Evolutionary conservation across 352 stramenopile species (phyloP), one percentile per base, ranked within the genome.

Genomic region (Phytopythium aichiense): DNA sequence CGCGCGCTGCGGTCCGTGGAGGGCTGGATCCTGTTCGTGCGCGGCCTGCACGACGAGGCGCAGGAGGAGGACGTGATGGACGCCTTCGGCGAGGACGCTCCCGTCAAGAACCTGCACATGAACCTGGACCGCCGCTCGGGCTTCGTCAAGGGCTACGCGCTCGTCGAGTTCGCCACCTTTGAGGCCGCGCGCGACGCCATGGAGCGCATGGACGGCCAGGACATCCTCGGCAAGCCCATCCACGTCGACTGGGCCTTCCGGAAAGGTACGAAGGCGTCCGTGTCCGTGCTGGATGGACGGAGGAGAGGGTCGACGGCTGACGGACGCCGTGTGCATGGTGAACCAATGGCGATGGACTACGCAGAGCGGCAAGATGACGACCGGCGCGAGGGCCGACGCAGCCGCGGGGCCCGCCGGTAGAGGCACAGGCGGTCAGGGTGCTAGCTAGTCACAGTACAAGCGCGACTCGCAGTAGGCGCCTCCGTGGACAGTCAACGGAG

Each of bases 11-110:
- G 87, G 61, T 96, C 87, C 56, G 88, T 98, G 8, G 96, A 99
- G 73, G 97, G 97, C n/a, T 99, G 95, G 92, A 88, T 98, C 46
- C 68, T 99, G 15, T 98, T 99, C 70, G 92, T 98, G 33, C 96
- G 84, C 16, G 92, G 93, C 61, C 80, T 99, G 42, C 92, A 99
- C 66, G 91, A 98, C 68, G 96, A 99, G 69, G 95, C 95, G 15
- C 89, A 98, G 67, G 94, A 99, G 65, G 96, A 99, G 66, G 92
- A 99, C 69, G 73, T 99, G 50, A 76, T 98, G 58, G 96, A 99
- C 68, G 82, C 79, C 6, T 99, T 98, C 69, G 87, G 83, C 46
- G 96, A 99, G 62, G 94, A 96, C 72, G 95, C 95, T n/a, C 81
- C 87, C 35, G 91, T 99, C 11, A 98, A 98, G 73, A 98, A 98